A percentile compares a stretch with the other conserved stretches of the same genome.
Conservation (phyloP, 1,139 yeast species). For the Candida dubliniensis region DNA sequence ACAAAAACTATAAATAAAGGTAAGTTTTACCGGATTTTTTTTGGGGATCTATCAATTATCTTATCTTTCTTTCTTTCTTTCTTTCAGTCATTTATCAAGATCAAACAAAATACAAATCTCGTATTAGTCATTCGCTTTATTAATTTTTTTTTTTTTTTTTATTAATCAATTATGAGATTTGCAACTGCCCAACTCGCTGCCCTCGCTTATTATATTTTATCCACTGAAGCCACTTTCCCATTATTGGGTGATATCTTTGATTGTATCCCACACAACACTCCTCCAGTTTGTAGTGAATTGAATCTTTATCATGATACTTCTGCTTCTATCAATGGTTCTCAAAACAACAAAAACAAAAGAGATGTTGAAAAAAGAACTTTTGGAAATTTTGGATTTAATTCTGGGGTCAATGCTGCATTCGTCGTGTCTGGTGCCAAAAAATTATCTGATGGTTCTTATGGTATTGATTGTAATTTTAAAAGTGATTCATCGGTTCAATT, state of each 20-base stretch:
- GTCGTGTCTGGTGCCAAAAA: slow-evolving; percentile 12
- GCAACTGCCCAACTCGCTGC: slow-evolving; percentile 8
- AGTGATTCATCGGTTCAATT: slow-evolving; percentile 8
- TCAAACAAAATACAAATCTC: not conserved
- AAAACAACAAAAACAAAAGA: slow-evolving; percentile 1
- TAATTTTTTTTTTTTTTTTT: no score
- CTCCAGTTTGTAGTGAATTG: slow-evolving; percentile 6
- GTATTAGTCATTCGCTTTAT: slow-evolving; percentile 3
- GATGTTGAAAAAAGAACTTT: slow-evolving; percentile 5
- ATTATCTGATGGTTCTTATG: slow-evolving; percentile 11
- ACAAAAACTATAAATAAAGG: no score
- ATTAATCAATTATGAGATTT: slow-evolving; percentile 9
- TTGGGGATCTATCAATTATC: no score
- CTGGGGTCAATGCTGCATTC: slow-evolving; percentile 13
- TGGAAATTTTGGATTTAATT: slow-evolving; percentile 7
- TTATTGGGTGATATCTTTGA: slow-evolving; percentile 5
- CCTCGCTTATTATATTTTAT: slow-evolving; percentile 8
- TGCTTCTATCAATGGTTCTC: not conserved
- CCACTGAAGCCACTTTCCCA: slow-evolving; percentile 10
- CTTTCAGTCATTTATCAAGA: not conserved
- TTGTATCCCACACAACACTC: slow-evolving; percentile 5
- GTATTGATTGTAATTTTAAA: slow-evolving; percentile 11
- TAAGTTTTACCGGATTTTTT: no score
- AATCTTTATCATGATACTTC: not conserved
- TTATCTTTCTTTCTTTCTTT: not conserved